A percentile compares a stretch with the other conserved stretches of the same genome.
phyloP scores from a whole-genome alignment of 257 asterid species.

The Cynanchum wilfordii region DNA sequence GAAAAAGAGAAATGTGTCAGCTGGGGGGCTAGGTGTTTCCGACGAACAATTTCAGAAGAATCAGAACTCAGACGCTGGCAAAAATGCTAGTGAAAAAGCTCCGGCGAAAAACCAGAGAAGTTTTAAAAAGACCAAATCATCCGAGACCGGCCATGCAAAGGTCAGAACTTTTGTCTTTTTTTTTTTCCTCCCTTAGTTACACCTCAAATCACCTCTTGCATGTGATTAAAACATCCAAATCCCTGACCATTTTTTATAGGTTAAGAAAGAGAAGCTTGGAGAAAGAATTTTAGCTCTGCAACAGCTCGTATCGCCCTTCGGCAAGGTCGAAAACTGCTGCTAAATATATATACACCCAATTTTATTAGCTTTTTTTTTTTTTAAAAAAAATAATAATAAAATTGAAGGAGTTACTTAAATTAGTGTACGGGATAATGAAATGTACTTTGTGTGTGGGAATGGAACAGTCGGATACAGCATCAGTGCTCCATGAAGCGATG shows the following conservation, averaged over 20 bases:
- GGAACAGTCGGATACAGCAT: slow-evolving; percentile 84
- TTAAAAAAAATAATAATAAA: background rate
- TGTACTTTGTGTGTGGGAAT: background rate
- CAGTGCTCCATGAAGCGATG: slow-evolving; percentile 85
- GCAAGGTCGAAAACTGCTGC: slow-evolving; percentile 51
- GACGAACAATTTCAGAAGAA: background rate
- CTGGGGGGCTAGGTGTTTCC: slow-evolving; percentile 9
- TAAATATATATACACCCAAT: background rate
- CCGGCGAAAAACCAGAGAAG: slow-evolving; percentile 33
- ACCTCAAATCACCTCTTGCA: slow-evolving; percentile 3
- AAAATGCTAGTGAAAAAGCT: slow-evolving; percentile 18
- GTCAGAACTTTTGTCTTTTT: slow-evolving; percentile 18
- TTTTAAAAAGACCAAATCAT: slow-evolving; percentile 44
- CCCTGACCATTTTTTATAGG: slow-evolving; percentile 25
- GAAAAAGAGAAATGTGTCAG: slow-evolving; percentile 47
- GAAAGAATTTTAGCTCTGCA: slow-evolving; percentile 87
- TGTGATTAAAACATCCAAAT: background rate
- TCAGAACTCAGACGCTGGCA: slow-evolving; percentile 15
- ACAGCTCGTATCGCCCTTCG: slow-evolving; percentile 91
- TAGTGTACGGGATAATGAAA: background rate
- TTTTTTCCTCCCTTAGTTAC: too few relatives aligned
- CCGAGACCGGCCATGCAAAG: slow-evolving; percentile 62
- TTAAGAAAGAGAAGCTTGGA: slow-evolving; percentile 76
- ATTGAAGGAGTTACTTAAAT: background rate
- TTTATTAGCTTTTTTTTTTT: background rate